Evolutionary conservation across 805 yeast genomes (phyloP), one percentile per base, ranked within the genome.

Genomic region (Candida pseudoglaebosa): DNA sequence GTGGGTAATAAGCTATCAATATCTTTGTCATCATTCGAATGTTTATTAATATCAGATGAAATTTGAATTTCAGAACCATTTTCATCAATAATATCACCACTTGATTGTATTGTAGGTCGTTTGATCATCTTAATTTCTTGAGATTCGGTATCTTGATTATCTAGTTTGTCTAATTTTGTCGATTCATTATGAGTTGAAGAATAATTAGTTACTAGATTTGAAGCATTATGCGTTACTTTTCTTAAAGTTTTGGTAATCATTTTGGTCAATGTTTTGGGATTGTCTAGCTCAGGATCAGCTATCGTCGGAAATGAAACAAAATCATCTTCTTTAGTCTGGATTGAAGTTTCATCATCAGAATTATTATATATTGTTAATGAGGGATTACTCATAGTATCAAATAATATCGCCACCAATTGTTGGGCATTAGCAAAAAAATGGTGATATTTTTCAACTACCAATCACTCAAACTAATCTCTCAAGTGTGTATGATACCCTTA

Each of bases 151-250:
- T 22, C 26, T 12, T 6, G 15, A 8, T 20, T 32, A 18, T 9
- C 19, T 10, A 14, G 15, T 19, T 9, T 18, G 15, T 17, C 19
- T 7, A n/a, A 32, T 20, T 19, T 32, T 16, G 24, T 18, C 16
- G 15, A 19, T 10, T 32, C 15, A 6, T 28, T 9, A 18, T 8
- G 7, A 28, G 18, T 36, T 10, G 40, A 22, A 5, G 57, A 40
- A 37, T 54, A 53, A 24, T 44, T 54, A 38, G 50, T 55, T 6
- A 67, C 71, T 35, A 67, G 52, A 39, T 53, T 49, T 18, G 69
- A 57, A 5, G 73, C 74, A 46, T 68, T 68, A 42, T 59, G 60
- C 28, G 73, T 68, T 20, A 68, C 74, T 38, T 66, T 57, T 26
- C 70, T 51, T 8, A 68, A 44, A 0, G 74, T 68, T 38, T 57